phyloP scores from a whole-genome alignment of 1,284 basidiomycete genomes.

The Marasmius sp. region DNA sequence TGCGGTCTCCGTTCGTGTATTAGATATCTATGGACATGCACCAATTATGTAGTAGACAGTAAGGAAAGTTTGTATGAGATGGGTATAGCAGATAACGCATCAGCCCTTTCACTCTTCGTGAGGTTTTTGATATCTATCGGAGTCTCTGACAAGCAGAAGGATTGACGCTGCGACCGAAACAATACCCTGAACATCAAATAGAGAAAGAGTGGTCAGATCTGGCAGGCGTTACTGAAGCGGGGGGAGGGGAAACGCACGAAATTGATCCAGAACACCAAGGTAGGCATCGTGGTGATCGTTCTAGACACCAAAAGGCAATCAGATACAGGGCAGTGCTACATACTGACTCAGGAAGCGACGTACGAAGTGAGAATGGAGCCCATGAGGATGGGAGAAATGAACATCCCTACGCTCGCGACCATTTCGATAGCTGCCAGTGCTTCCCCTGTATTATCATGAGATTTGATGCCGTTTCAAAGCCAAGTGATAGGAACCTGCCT shows the following conservation, averaged over 20 bases:
- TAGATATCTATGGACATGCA: no score
- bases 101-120: no score
- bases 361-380: constrained; percentile 22
- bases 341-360: constrained; percentile 2
- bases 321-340: background rate
- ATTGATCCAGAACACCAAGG: constrained; percentile 23
- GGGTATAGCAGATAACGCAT: no score
- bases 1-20: no score
- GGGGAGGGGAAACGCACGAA: constrained; percentile 14
- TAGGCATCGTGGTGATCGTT: constrained; percentile 20
- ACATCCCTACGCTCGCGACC: constrained; percentile 21
- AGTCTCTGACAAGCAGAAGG: constrained; percentile 1
- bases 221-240: background rate
- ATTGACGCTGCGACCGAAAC: background rate
- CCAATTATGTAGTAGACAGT: no score
- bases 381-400: constrained; percentile 24
- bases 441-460: constrained; percentile 23
- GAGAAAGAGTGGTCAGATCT: background rate
- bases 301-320: constrained; percentile 3
- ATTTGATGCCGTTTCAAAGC: background rate
- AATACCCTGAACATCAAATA: background rate
- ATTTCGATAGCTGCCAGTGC: constrained; percentile 31
- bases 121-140: background rate
- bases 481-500: constrained; percentile 17
- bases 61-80: no score